Base-by-base conservation (phyloP, 2,329 filamentous ascomycete species). In the Pyricularia pennisetigena region DNA sequence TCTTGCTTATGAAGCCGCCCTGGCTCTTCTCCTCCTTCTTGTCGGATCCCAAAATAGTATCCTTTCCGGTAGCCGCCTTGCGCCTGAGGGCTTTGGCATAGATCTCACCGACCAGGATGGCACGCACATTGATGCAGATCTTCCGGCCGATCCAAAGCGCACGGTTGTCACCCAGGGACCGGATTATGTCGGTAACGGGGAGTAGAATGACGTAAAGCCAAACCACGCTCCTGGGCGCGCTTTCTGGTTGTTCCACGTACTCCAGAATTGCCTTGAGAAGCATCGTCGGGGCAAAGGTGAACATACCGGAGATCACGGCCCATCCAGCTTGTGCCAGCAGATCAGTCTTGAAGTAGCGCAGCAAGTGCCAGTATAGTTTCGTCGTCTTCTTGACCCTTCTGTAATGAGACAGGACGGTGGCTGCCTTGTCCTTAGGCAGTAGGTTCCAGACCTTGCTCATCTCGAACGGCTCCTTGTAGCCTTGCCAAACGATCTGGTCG, bases 141-240 rank as follows among this genome's bases (percentile, higher is more conserved):
- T 93, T 97, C 68, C 95, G 90, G 20, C 95, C 95, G 69, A 97
- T 90, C 91, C 92, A 99, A 0, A 99, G 83, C 9, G 93, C 92
- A 77, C 95, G 91, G 24, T 91, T 92, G 77, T 95, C 93, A 35
- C 89, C 89, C 26, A 97, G 83, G 5, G 94, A 95, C 69, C 93
- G 91, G 28, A 95, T 80, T 59, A 91, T 84, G 69, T 95, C 93
- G 8, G 94, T 90, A 59, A 93, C 83, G 59, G 97, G 94, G 8
- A 99, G 86, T 2, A 97, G 83, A 64, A 97, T 93, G 64, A 98
- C 95, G 74, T 94, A 97, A 66, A 99, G 88, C 95, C 95, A 99
- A 26, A 97, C 89, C 23, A 97, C 93, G 76, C 95, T 98, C 66
- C 85, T 80, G 0, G 95, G 94, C 0, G 90, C 90, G 3, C 83